Evolutionary conservation across 768 basidiomycete genomes (phyloP).

Genomic region (Hygrocybe coccinea): DNA sequence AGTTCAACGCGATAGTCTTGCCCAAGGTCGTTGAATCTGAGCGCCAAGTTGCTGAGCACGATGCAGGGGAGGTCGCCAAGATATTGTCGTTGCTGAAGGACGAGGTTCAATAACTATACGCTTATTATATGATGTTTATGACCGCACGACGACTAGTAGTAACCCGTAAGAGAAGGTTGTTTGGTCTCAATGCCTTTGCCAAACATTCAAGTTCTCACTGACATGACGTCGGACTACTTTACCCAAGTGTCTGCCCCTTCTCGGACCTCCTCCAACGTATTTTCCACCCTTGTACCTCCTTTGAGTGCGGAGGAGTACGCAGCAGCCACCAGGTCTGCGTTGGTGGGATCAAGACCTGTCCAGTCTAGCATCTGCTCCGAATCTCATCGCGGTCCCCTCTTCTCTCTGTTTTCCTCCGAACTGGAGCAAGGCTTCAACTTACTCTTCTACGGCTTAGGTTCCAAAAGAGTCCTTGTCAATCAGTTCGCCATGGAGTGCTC

Average conservation of each 20-base stretch:
- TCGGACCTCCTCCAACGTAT: constrained; percentile 74
- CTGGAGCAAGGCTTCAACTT: constrained; percentile 82
- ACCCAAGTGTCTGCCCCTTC: constrained; percentile 53
- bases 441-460: constrained; percentile 84
- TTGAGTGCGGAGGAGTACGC: constrained; percentile 61
- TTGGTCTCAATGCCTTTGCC: background rate
- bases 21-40: constrained; percentile 32
- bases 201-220: background rate
- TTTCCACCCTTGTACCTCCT: constrained; percentile 69
- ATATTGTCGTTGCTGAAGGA: too few relatives aligned
- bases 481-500: constrained; percentile 62
- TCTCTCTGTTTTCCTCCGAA: constrained; percentile 63
- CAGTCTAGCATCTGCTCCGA: constrained; percentile 32
- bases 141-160: too few relatives aligned
- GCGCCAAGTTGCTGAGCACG: constrained; percentile 30
- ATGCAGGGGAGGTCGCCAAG: constrained; percentile 28
- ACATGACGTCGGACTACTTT: constrained; percentile 57
- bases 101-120: too few relatives aligned
- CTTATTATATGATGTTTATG: too few relatives aligned
- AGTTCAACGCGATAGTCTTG: constrained; percentile 38
- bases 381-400: constrained; percentile 35
- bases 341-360: constrained; percentile 25
- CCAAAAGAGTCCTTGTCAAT: constrained; percentile 75
- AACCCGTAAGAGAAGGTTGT: background rate
- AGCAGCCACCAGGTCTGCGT: constrained; percentile 34